Conservation (phyloP, 768 basidiomycete genomes). For the Collybia mongolica region DNA sequence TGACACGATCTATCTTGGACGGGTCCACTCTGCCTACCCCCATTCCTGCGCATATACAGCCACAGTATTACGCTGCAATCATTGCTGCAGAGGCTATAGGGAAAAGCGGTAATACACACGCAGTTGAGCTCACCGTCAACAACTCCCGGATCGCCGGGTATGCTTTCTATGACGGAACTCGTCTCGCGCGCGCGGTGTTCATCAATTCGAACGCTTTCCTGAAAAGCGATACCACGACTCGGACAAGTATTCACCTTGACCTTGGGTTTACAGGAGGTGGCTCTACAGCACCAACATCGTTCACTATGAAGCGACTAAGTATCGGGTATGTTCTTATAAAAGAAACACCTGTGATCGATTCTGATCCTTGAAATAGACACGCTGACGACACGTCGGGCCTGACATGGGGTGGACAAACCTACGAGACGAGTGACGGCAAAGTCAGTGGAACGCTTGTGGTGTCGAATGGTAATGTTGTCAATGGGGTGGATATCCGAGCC, state of each 20-base stretch:
- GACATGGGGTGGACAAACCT: slow-evolving; percentile 58
- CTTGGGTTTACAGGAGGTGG: slow-evolving; percentile 32
- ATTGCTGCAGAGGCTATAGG: slow-evolving; percentile 61
- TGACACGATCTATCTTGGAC: slow-evolving; percentile 58
- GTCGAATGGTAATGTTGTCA: slow-evolving; percentile 24
- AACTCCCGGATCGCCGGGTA: slow-evolving; percentile 54
- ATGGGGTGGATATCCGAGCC: slow-evolving; percentile 44
- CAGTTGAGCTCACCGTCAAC: slow-evolving; percentile 48
- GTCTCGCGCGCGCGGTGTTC: slow-evolving; percentile 48
- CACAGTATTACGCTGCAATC: slow-evolving; percentile 65
- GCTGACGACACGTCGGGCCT: slow-evolving; percentile 50
- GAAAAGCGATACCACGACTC: slow-evolving; percentile 23
- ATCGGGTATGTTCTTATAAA: slow-evolving; percentile 35
- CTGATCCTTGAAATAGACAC: slow-evolving; percentile 27
- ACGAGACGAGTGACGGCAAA: slow-evolving; percentile 47
- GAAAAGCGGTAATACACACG: slow-evolving; percentile 31
- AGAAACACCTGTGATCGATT: not conserved
- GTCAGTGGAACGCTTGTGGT: slow-evolving; percentile 33
- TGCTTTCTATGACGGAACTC: slow-evolving; percentile 50
- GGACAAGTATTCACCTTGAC: slow-evolving; percentile 41
- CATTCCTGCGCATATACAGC: slow-evolving; percentile 58
- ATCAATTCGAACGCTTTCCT: slow-evolving; percentile 59
- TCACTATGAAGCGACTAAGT: slow-evolving; percentile 46
- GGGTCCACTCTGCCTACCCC: slow-evolving; percentile 49
- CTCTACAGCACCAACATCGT: slow-evolving; percentile 19